Conservation (phyloP, 176 grass and related monocot genomes). For the Neostapfia colusana region DNA sequence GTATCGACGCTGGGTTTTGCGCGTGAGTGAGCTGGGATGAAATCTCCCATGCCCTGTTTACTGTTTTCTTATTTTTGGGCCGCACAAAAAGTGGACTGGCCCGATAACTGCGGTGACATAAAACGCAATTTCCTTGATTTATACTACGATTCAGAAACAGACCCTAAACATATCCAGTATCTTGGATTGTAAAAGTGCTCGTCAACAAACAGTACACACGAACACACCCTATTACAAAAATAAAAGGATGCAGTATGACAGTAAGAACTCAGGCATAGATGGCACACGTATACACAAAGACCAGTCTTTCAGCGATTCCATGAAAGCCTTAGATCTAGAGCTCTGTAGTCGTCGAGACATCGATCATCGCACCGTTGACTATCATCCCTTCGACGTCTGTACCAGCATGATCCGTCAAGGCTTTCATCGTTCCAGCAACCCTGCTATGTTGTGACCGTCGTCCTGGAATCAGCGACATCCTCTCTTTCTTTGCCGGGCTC, state of each 20-base stretch:
- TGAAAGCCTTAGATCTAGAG: conserved; percentile 15
- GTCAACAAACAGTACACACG: neutral
- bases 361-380: conserved; percentile 46
- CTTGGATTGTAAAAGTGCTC: too few relatives aligned
- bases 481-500: conserved; percentile 57
- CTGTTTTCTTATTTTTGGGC: too few relatives aligned
- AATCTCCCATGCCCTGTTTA: too few relatives aligned
- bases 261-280: conserved; percentile 8
- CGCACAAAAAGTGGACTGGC: too few relatives aligned
- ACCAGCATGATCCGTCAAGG: conserved; percentile 53
- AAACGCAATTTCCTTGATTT: too few relatives aligned
- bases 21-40: too few relatives aligned
- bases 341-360: conserved; percentile 55
- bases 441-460: conserved; percentile 43
- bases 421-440: conserved; percentile 59
- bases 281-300: conserved; percentile 35
- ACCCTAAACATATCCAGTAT: too few relatives aligned
- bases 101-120: too few relatives aligned
- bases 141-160: too few relatives aligned
- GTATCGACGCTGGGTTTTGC: too few relatives aligned
- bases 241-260: conserved; percentile 14
- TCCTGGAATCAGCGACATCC: conserved; percentile 42
- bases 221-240: neutral
- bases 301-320: neutral
- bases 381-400: conserved; percentile 50